phyloP scores from a whole-genome alignment of 2,329 filamentous ascomycete genomes.

The Phoma sp. region DNA sequence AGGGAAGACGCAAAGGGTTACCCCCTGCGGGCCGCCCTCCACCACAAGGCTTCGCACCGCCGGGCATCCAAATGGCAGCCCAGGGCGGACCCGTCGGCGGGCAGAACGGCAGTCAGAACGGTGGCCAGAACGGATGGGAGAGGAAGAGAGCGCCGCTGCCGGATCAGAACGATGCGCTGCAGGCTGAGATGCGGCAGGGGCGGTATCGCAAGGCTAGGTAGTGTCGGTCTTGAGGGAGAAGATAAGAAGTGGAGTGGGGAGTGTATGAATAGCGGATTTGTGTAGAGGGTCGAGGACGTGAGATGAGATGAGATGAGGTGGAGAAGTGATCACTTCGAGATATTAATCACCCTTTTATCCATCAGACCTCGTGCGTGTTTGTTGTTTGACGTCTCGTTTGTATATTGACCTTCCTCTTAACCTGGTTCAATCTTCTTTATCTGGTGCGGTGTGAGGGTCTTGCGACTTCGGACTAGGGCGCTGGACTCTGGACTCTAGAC shows the following conservation, averaged over 20 bases:
- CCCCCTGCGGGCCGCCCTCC: conserved; percentile 41
- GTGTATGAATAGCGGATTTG: neutral
- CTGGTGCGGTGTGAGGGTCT: no score
- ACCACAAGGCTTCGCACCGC: conserved; percentile 24
- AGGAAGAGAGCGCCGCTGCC: conserved; percentile 70
- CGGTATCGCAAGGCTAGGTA: conserved; percentile 51
- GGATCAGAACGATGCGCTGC: conserved; percentile 82
- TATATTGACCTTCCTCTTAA: no score
- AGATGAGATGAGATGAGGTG: no score
- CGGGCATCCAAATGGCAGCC: conserved; percentile 17
- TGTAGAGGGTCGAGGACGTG: neutral
- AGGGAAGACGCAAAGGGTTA: conserved; percentile 15
- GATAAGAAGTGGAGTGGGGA: no score
- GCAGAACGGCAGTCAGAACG: conserved; percentile 35
- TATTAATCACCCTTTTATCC: no score
- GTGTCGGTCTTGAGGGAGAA: neutral
- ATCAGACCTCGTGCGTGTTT: no score
- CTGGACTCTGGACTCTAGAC: no score
- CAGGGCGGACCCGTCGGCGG: conserved; percentile 1
- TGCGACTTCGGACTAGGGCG: no score
- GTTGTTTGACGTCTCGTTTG: no score
- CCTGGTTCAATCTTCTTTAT: no score
- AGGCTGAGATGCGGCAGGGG: conserved; percentile 72
- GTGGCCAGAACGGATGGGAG: conserved; percentile 30
- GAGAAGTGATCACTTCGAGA: no score